phyloP scores from a whole-genome alignment of 1,139 yeast species.

The Protomyces gravidus region DNA sequence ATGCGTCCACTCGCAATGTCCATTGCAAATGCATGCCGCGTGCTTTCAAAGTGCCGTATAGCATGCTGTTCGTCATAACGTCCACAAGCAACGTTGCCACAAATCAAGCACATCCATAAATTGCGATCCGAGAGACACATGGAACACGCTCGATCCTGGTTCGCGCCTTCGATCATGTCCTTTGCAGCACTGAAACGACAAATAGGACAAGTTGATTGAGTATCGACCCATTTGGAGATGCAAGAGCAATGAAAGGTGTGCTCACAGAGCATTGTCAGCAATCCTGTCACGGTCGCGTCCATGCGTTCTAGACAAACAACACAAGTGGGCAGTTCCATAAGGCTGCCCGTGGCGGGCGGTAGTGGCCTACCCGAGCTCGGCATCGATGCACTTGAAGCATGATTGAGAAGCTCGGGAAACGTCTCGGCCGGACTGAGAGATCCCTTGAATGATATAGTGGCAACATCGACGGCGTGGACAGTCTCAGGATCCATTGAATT shows the following conservation, averaged over 20 bases:
- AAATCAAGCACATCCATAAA: slow-evolving; percentile 84
- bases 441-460: slow-evolving; percentile 51
- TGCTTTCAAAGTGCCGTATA: slow-evolving; percentile 61
- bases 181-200: slow-evolving; percentile 65
- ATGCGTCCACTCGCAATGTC: slow-evolving; percentile 78
- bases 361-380: slow-evolving; percentile 34
- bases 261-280: slow-evolving; percentile 84
- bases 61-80: slow-evolving; percentile 87
- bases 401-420: slow-evolving; percentile 55
- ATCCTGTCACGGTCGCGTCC: slow-evolving; percentile 77
- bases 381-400: slow-evolving; percentile 32
- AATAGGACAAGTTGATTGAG: slow-evolving; percentile 64
- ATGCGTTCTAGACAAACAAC: slow-evolving; percentile 89
- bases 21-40: slow-evolving; percentile 91
- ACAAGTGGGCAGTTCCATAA: slow-evolving; percentile 78
- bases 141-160: slow-evolving; percentile 34
- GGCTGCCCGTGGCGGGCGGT: slow-evolving; percentile 40
- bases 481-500: slow-evolving; percentile 85
- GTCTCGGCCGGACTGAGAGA: slow-evolving; percentile 33
- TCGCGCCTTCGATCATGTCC: slow-evolving; percentile 34
- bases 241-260: slow-evolving; percentile 93
- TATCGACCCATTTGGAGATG: slow-evolving; percentile 77
- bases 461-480: slow-evolving; percentile 71
- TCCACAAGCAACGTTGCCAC: slow-evolving; percentile 90
- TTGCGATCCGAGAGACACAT: slow-evolving; percentile 66